Conservation (phyloP, 2,329 filamentous ascomycete species). For the Colletotrichum sidae region DNA sequence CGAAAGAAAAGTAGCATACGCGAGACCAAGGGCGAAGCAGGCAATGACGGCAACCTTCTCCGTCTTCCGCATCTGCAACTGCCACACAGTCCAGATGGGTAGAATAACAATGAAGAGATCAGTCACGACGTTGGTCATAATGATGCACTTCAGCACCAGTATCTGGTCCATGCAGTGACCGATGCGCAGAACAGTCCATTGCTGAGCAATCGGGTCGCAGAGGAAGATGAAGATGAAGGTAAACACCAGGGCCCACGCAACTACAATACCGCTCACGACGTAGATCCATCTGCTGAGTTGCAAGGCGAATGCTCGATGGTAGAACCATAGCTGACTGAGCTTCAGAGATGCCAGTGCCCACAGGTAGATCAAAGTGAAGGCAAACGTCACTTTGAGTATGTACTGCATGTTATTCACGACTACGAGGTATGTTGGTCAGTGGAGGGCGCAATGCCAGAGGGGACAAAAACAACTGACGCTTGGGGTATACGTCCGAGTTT, state of each 20-base stretch:
- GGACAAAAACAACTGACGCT: constrained; percentile 21
- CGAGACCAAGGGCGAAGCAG: constrained; percentile 40
- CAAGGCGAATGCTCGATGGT: constrained; percentile 37
- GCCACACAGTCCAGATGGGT: constrained; percentile 49
- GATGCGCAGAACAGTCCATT: constrained; percentile 40
- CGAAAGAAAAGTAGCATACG: constrained; percentile 28
- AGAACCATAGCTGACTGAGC: constrained; percentile 40
- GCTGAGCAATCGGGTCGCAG: constrained; percentile 39
- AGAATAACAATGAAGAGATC: constrained; percentile 51
- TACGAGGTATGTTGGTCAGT: not conserved
- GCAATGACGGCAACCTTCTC: constrained; percentile 43
- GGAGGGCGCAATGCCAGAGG: too few species aligned
- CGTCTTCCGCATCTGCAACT: constrained; percentile 43
- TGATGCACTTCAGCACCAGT: constrained; percentile 39
- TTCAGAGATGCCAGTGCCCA: constrained; percentile 40
- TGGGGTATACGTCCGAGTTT: constrained; percentile 31
- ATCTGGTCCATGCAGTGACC: constrained; percentile 41
- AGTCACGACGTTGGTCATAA: constrained; percentile 48
- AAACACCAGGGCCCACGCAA: constrained; percentile 38
- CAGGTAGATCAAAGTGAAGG: constrained; percentile 39
- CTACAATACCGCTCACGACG: constrained; percentile 29
- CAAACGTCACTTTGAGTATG: constrained; percentile 37
- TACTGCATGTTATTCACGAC: constrained; percentile 36
- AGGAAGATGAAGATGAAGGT: constrained; percentile 41
- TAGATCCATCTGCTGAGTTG: constrained; percentile 36